These are phyloP conservation scores for Sporothrix mexicana DNA, from an alignment of 2,329 filamentous ascomycete genomes.

Conservation along the genomic window DNA sequence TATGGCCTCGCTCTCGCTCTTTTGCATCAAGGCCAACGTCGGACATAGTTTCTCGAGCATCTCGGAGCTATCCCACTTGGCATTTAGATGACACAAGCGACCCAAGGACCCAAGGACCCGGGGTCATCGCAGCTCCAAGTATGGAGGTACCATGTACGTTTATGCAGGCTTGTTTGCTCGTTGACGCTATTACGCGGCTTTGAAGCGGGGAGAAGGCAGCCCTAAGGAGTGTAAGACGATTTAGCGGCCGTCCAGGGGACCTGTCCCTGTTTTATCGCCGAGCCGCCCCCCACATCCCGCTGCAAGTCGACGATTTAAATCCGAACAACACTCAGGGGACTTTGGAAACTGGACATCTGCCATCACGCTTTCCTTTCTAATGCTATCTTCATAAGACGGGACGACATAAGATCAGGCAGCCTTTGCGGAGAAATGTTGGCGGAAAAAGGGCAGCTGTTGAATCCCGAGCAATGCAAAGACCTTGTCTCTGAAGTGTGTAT, in stretches of 20 bases:
- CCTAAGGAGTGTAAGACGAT: too few relatives aligned
- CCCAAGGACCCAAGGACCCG: neutral
- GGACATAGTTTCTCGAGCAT: constrained; percentile 6
- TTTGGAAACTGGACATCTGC: neutral
- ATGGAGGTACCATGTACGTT: neutral
- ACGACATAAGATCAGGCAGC: neutral
- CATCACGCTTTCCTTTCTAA: neutral
- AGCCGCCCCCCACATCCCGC: neutral
- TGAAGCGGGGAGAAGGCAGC: neutral
- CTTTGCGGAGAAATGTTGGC: neutral
- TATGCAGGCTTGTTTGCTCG: neutral
- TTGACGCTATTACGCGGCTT: constrained; percentile 11
- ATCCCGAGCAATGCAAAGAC: too few relatives aligned
- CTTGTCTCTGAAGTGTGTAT: too few relatives aligned
- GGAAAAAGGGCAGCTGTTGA: too few relatives aligned
- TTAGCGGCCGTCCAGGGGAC: neutral
- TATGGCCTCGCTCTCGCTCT: neutral
- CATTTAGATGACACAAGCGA: neutral
- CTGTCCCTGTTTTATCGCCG: constrained; percentile 20
- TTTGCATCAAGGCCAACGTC: neutral
- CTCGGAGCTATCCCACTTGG: constrained; percentile 6
- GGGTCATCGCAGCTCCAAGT: neutral
- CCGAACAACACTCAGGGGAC: neutral
- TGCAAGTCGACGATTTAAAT: constrained; percentile 2
- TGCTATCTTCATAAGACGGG: neutral